Evolutionary conservation across 352 stramenopile species (phyloP), one percentile per base, ranked within the genome.

Genomic region (Phytopythium sindhum): DNA sequence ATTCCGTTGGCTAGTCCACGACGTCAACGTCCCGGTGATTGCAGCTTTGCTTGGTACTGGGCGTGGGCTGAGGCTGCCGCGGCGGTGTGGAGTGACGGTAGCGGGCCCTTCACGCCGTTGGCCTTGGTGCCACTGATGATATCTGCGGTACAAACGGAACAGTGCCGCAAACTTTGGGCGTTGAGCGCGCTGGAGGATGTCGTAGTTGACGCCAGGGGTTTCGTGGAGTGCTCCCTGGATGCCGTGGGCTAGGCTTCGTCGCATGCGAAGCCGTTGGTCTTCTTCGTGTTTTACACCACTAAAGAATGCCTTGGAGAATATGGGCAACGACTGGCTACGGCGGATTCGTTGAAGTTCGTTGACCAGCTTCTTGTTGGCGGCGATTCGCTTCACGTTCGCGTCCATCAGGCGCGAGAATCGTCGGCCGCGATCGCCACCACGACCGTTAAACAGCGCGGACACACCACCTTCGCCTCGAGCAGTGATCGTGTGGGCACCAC

Each of bases 141-240:
- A 88, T n/a, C 50, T 47, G 21, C 72, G 70, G 45, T 88, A 89
- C 4, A 87, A 35, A 0, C 58, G 60, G 15, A 86, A 78, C 0
- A 89, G 62, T 0, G 67, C 56, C 0, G 75, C 77, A 31, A 85
- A 79, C 23, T 89, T 73, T 0, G 77, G 78, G 0, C 74, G 73
- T 33, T 85, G 73, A 24, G 66, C 86, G 0, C 71, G 68, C 50
- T 89, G 78, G 4, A 91, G 63, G 4, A 85, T 74, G 45, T 91
- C 78, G 47, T 88, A 91, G 37, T 85, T 74, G 24, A 91, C 77
- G 4, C 69, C 74, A 1, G 54, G 54, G 23, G 54, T 17, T 28
- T 60, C 54, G 35, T 60, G 54, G 6, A 60, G 33, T 2, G 54
- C 23, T 11, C 54, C 54, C 44, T 60, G 54, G 26, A 60, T 60